phyloP scores from a whole-genome alignment of 371 early-diverging fungal genomes.

The Mortierella sp. region DNA sequence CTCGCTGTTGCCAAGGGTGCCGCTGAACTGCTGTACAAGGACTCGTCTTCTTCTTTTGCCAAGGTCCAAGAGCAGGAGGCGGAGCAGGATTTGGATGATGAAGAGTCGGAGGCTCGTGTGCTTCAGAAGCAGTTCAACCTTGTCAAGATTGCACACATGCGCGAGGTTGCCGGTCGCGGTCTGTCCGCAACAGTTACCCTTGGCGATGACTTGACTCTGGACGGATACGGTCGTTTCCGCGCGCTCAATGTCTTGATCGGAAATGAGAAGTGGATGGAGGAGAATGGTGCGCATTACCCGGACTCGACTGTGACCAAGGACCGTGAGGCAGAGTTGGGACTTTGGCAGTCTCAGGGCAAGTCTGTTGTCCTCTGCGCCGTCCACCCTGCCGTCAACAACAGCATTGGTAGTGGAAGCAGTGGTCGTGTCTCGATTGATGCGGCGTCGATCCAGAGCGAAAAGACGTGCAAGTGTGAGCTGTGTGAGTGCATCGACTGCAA shows the following conservation, averaged over 20 bases:
- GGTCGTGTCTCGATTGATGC: constrained; percentile 20
- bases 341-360: constrained; percentile 75
- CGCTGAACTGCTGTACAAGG: constrained; percentile 34
- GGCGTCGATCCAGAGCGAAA: constrained; percentile 33
- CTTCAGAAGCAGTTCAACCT: constrained; percentile 63
- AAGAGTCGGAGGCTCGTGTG: constrained; percentile 20
- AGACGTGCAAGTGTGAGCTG: constrained; percentile 65
- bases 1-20: constrained; percentile 53
- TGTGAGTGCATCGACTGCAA: constrained; percentile 64
- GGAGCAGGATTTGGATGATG: constrained; percentile 21
- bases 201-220: constrained; percentile 37
- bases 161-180: constrained; percentile 80
- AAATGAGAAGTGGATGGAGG: constrained; percentile 80
- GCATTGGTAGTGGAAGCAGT: background rate
- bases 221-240: constrained; percentile 59
- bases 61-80: background rate
- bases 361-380: constrained; percentile 75
- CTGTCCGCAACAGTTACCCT: constrained; percentile 65
- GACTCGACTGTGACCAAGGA: constrained; percentile 29
- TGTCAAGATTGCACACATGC: constrained; percentile 66
- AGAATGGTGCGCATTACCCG: constrained; percentile 70
- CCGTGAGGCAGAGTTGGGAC: constrained; percentile 59
- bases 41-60: background rate
- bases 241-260: constrained; percentile 73
- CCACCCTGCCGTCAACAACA: constrained; percentile 59